Percentiles rank a stretch among this genome's conserved stretches.
phyloP scores from a whole-genome alignment of 495 filamentous ascomycete genomes.

The Letharia columbiana region DNA sequence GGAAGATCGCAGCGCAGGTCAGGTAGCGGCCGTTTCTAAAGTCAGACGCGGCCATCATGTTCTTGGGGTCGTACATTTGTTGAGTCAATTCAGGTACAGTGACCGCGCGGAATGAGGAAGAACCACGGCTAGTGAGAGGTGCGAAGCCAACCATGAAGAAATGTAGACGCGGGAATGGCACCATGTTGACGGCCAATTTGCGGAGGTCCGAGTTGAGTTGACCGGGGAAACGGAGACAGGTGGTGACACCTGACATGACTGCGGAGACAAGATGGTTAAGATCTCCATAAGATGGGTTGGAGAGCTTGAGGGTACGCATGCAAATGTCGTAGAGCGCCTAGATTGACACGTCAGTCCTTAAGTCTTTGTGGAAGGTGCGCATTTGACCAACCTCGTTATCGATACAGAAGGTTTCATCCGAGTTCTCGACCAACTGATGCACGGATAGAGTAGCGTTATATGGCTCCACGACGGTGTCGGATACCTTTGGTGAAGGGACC shows the following conservation, averaged over 20 bases:
- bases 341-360: slow-evolving; percentile 23
- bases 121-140: slow-evolving; percentile 92
- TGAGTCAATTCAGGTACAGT: slow-evolving; percentile 97
- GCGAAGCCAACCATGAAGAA: slow-evolving; percentile 99
- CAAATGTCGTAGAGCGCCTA: slow-evolving; percentile 98
- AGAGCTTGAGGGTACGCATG: slow-evolving; percentile 98
- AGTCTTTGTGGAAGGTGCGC: background rate
- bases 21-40: slow-evolving; percentile 99
- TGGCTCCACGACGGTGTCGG: slow-evolving; percentile 98
- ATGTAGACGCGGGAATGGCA: slow-evolving; percentile 99
- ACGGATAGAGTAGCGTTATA: slow-evolving; percentile 99
- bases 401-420: slow-evolving; percentile 99
- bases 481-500: slow-evolving; percentile 98
- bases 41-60: slow-evolving; percentile 99
- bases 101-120: slow-evolving; percentile 92
- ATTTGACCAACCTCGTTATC: slow-evolving; percentile 75
- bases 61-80: slow-evolving; percentile 99
- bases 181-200: slow-evolving; percentile 99
- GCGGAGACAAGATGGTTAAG: slow-evolving; percentile 99
- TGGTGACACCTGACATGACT: slow-evolving; percentile 99
- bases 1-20: slow-evolving; percentile 99
- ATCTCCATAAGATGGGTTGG: slow-evolving; percentile 97
- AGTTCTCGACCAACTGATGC: slow-evolving; percentile 99
- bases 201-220: slow-evolving; percentile 99
- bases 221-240: slow-evolving; percentile 96